Evolutionary conservation across 148 eudicot species (phyloP), one percentile per base, ranked within the genome.

Genomic region (Suaeda aralocaspica): DNA sequence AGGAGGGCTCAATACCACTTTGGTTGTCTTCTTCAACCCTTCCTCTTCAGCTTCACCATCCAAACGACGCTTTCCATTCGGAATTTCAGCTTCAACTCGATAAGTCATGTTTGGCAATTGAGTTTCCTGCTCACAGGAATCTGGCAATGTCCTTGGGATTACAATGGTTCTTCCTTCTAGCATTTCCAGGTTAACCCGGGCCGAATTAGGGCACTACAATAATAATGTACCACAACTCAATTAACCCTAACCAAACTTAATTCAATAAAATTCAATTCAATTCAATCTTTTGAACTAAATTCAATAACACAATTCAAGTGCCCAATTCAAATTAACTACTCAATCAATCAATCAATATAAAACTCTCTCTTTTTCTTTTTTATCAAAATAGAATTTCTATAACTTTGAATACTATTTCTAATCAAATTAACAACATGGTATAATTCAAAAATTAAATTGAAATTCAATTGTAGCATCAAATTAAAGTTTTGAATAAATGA

Each of bases 161-260:
- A 92, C 44, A 77, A 78, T 85, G 50, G 87, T 74, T 36, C 88
- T 71, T 26, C 86, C 97, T 64, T 87, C 91, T 83, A 92, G 80
- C 91, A 89, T 89, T 50, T 78, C 86, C 79, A 31, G 48, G 64
- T 61, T 39, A 66, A 62, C 51, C 66, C 76, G 45, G 51, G 46
- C 63, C 64, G 72, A 66, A 73, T 19, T 24, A 64, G 77, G 72
- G 58, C 67, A 74, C 52, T 48, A 8, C n/a, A n/a, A 39, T n/a
- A 52, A 52, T 13, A 22, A 12, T 36, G 18, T 30, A n/a, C 24
- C 7, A 58, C 49, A 53, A 45, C 26, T 63, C 57, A 50, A 58
- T 44, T 29, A 44, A 79, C 34, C 6, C 68, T 61, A 66, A 36
- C 63, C 75, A 65, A 59, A 68, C 29, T 15, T 28, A 49, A 75